Base-by-base conservation (phyloP, 305 asterid species). In the Solanum hybrid region DNA sequence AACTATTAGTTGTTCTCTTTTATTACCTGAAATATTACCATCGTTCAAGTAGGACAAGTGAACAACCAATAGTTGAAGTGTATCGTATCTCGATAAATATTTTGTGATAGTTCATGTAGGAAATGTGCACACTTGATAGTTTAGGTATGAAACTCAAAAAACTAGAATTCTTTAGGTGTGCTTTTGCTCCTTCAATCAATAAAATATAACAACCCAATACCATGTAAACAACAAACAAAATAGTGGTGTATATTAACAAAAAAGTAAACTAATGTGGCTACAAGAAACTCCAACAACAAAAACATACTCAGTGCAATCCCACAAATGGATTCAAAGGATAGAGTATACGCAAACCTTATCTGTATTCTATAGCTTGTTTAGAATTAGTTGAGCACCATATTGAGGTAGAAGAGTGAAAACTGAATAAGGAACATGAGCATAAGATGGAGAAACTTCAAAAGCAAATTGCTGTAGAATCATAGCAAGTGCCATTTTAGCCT, bases 401-500 rank as follows among this genome's bases (percentile, higher is more conserved):
- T 91, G 93, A 11, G 95, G 95, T 38, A 90, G 91, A 33, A 93
- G 82, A 6, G 93, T 95, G 1, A 93, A 1, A n/a, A 90, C 29
- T 0, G 91, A 76, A 14, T 87, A 88, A 7, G 96, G 95, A 86
- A 92, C 93, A 73, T 92, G 94, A 10, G 82, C 22, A 73, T 95
- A 94, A 32, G 92, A 88, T 1, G 94, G 90, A 4, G 96, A 93
- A 20, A 93, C 86, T 88, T 94, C 93, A 39, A 94, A 94, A 3
- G 91, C 78, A 86, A 91, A 94, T 20, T 83, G 85, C 31, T 90
- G 92, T 13, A 93, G 88, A 13, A 93, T 92, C 93, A 94, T 88
- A 3, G 95, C 87, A 79, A 94, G 32, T 5, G 93, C 93, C 91
- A 93, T 90, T 90, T 94, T 94, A 0, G 94, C 94, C 91, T 94